Percentiles rank a stretch among this genome's conserved stretches.
Conservation (phyloP, 169 alveolate species). For the Eimeria mitis region DNA sequence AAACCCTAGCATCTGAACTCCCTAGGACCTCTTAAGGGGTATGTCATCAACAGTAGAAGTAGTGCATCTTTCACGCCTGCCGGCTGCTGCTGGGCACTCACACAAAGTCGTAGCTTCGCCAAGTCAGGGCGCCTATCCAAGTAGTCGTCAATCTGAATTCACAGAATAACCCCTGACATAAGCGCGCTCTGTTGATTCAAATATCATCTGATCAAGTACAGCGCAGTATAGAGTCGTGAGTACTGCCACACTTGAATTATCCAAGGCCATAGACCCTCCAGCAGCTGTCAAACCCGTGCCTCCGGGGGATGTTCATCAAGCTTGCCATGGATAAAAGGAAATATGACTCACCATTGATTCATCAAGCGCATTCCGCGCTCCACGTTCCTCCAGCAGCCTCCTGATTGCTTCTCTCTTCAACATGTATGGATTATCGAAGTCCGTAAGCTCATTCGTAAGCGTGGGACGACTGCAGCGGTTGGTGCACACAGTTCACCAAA, state of each 20-base stretch:
- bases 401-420: conserved; percentile 82
- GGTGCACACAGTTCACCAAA: background rate
- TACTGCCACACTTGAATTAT: background rate
- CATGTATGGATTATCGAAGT: conserved; percentile 84
- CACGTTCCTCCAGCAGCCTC: conserved; percentile 77
- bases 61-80: background rate
- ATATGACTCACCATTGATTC: conserved; percentile 76
- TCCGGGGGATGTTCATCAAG: background rate
- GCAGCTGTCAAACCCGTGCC: background rate
- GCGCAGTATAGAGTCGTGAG: background rate
- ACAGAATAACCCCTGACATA: background rate
- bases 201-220: background rate
- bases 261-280: background rate
- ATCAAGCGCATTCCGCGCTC: conserved; percentile 83
- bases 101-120: conserved; percentile 62
- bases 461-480: conserved; percentile 81
- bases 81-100: conserved; percentile 5
- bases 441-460: conserved; percentile 83
- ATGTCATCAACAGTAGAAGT: background rate
- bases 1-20: background rate
- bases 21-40: background rate
- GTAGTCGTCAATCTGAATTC: conserved; percentile 17
- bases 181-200: background rate
- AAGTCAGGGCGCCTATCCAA: conserved; percentile 70
- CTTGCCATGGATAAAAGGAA: background rate